phyloP scores from a whole-genome alignment of 2,329 filamentous ascomycete species.

The Claviceps pusilla region DNA sequence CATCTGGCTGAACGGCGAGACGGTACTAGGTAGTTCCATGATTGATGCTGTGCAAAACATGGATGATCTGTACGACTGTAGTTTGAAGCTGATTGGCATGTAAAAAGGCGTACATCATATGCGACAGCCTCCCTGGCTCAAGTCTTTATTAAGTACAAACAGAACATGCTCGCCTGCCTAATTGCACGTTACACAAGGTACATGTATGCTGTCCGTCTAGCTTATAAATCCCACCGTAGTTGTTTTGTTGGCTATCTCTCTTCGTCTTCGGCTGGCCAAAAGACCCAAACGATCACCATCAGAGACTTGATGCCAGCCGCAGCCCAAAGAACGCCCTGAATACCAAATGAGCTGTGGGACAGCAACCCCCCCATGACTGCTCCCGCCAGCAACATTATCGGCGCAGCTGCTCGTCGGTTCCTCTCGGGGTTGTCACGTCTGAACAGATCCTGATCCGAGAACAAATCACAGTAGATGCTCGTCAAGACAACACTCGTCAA shows the following conservation, averaged over 20 bases:
- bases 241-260: conserved; percentile 10
- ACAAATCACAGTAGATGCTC: conserved; percentile 68
- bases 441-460: conserved; percentile 45
- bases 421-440: conserved; percentile 30
- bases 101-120: too few species aligned
- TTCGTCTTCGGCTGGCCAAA: conserved; percentile 38
- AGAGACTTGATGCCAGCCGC: conserved; percentile 39
- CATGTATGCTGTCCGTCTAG: too few species aligned
- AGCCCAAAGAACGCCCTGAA: conserved; percentile 43
- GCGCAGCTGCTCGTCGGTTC: conserved; percentile 35
- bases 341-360: conserved; percentile 31
- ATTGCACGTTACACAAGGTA: too few species aligned
- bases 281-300: conserved; percentile 42
- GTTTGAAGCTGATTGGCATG: too few species aligned
- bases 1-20: too few species aligned
- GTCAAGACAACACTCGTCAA: conserved; percentile 69
- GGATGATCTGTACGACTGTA: too few species aligned
- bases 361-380: conserved; percentile 36
- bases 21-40: too few species aligned
- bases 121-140: too few species aligned
- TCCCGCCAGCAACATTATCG: conserved; percentile 32
- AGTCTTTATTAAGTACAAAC: too few species aligned
- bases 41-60: too few species aligned
- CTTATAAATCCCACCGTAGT: neutral
- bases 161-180: too few species aligned